These are phyloP conservation scores for Myxozyma udenii DNA, from an alignment of 805 yeast species.

Conservation along the genomic window DNA sequence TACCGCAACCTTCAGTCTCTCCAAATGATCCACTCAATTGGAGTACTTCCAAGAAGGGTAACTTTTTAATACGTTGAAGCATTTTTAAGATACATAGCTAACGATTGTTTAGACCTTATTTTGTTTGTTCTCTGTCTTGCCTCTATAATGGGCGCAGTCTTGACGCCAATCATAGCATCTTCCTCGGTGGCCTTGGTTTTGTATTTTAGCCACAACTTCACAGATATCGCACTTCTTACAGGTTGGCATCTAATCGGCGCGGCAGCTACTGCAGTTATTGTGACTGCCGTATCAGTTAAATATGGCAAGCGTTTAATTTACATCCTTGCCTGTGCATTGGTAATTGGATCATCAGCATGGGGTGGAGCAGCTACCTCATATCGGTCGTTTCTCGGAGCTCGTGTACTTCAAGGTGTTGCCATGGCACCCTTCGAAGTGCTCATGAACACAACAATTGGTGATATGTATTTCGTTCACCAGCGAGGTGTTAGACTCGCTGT, in stretches of 20 bases:
- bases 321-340: slow-evolving; percentile 17
- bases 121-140: slow-evolving; percentile 24
- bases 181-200: slow-evolving; percentile 22
- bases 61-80: not conserved
- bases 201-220: slow-evolving; percentile 13
- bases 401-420: slow-evolving; percentile 49
- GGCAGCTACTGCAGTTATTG: slow-evolving; percentile 19
- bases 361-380: slow-evolving; percentile 28
- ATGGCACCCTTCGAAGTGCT: slow-evolving; percentile 79
- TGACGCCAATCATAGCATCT: slow-evolving; percentile 28
- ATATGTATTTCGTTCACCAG: slow-evolving; percentile 74
- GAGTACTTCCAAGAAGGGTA: slow-evolving; percentile 38
- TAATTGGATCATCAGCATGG: slow-evolving; percentile 25
- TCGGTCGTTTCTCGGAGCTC: slow-evolving; percentile 24
- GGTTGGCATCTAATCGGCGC: slow-evolving; percentile 28
- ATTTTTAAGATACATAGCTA: not conserved
- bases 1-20: slow-evolving; percentile 65
- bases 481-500: slow-evolving; percentile 68
- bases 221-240: slow-evolving; percentile 25
- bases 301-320: slow-evolving; percentile 28
- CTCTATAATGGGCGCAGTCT: slow-evolving; percentile 21
- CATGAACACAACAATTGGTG: slow-evolving; percentile 61
- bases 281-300: slow-evolving; percentile 24
- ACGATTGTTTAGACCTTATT: slow-evolving; percentile 9
- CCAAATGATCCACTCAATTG: slow-evolving; percentile 72